Evolutionary conservation across 495 filamentous ascomycete species (phyloP), one percentile per base, ranked within the genome.

Genomic region (Lasiosphaeris hirsuta): DNA sequence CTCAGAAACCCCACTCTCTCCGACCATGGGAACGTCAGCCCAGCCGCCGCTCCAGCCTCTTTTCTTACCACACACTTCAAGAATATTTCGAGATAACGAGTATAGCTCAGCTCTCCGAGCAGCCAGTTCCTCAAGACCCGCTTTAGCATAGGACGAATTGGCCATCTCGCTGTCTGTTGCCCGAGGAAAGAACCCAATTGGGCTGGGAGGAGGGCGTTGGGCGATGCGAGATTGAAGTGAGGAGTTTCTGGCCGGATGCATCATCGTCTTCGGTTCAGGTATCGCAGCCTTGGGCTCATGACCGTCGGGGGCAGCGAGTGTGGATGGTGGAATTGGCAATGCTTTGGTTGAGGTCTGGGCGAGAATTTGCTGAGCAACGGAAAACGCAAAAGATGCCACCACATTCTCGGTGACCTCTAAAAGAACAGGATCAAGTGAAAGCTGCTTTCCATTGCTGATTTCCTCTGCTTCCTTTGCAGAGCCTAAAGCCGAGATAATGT

Each of bases 381-480:
- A 84, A 66, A 90, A 96, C 8, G 84, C 87, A 82, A 93, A 97
- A 0, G 90, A 91, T 5, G 85, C 86, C 8, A 96, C 85, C 4
- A 97, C 65, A 63, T 94, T 91, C 63, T 92, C 88, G 44, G 94
- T 82, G 13, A 90, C 71, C 58, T 84, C 80, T 37, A 65, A 64
- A 3, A 69, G 60, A 0, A 71, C 43, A 11, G 72, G 63, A 54
- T 78, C 74, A 0, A 60, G 13, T 3, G 51, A 14, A 7, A 36
- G 4, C 3, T 60, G n/a, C 2, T 51, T n/a, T 1, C 10, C 52
- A 3, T 52, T 51, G 35, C 53, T 57, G 18, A 64, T 62, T 14
- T 37, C 61, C 10, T 73, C 67, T 1, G 48, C 58, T 15, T 65
- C 70, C 38, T 59, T 53, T 23, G 56, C 52, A 8, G 71, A 63